Conservation (phyloP, 2,329 filamentous ascomycete genomes). For the Neurospora crassa region DNA sequence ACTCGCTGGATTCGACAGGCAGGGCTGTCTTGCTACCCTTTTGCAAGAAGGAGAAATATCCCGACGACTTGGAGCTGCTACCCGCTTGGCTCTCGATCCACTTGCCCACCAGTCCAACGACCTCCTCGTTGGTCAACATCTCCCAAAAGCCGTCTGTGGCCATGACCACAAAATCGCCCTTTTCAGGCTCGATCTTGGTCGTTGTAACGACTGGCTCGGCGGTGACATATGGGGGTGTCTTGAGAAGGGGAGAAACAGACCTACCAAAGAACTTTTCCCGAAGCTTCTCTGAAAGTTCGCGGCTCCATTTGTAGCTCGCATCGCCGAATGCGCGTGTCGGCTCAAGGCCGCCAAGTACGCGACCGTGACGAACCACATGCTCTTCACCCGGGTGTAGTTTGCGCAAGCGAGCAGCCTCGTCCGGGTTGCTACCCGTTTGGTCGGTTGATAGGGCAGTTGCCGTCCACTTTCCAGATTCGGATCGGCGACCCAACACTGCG, state of each 20-base stretch:
- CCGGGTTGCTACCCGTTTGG: constrained; percentile 83
- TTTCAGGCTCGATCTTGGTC: constrained; percentile 79
- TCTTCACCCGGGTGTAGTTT: constrained; percentile 84
- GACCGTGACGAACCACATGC: constrained; percentile 77
- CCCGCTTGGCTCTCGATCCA: constrained; percentile 77
- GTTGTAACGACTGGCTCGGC: constrained; percentile 92
- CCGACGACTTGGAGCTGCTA: constrained; percentile 43
- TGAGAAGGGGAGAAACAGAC: constrained; percentile 64
- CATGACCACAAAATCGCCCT: constrained; percentile 91
- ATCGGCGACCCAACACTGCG: constrained; percentile 78
- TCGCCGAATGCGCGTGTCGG: constrained; percentile 93
- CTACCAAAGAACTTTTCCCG: constrained; percentile 83
- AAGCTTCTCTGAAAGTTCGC: constrained; percentile 72
- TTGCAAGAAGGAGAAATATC: constrained; percentile 41
- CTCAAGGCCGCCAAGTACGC: constrained; percentile 85
- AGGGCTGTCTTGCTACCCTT: constrained; percentile 39
- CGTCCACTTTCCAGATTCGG: constrained; percentile 76
- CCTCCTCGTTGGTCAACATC: constrained; percentile 98
- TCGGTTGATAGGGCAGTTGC: constrained; percentile 85
- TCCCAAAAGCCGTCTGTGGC: constrained; percentile 97
- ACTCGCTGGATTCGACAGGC: constrained; percentile 61
- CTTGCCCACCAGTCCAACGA: constrained; percentile 89
- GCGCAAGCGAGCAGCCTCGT: constrained; percentile 73
- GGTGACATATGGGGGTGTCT: constrained; percentile 93
- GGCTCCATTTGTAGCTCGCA: constrained; percentile 92